Evolutionary conservation across 495 filamentous ascomycete genomes (phyloP), one percentile per base, ranked within the genome.

Genomic region (Penicillium longicatenatum): DNA sequence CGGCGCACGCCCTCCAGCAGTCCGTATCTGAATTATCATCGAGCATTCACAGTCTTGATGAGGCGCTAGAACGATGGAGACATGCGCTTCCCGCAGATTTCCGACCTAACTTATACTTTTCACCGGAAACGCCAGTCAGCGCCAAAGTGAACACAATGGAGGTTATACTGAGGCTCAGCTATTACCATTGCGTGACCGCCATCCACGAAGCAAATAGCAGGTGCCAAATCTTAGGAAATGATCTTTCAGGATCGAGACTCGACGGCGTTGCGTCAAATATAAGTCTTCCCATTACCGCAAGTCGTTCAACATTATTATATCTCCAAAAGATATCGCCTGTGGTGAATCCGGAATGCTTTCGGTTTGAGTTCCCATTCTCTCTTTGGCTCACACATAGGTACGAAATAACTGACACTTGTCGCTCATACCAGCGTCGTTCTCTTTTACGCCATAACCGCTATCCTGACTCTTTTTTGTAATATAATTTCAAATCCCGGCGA

Each of bases 281-380:
- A 7, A 60, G n/a, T 1, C 42, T 66, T 46, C 24, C 56, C 17
- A 60, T 42, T 30, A 47, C 20, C 39, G 59, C 63, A 1, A 59
- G 59, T 39, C 49, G 59, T 16, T 66, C 63, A 33, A 62, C 63
- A 6, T 52, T 66, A 1, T 62, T 52, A 4, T 58, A 39, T 46
- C 63, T 66, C 1, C 48, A 57, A 53, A 52, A 57, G 7, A 8
- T 31, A 8, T 17, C 30, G 31, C 16, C 4, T 33, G 14, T 50
- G 3, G 22, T 57, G 44, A 37, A 56, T 22, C 52, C 49, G 0
- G 54, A 64, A 62, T 69, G 21, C 54, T 75, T 52, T 58, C 62
- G 37, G 71, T 71, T 12, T 70, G 70, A 16, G 42, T 72, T 16
- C 55, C 44, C 0, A 35, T 73, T 4, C 56, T 58, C 11, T 61